Conservation (phyloP, 2,329 filamentous ascomycete species). For the Lasiodiplodia hormozganensis region DNA sequence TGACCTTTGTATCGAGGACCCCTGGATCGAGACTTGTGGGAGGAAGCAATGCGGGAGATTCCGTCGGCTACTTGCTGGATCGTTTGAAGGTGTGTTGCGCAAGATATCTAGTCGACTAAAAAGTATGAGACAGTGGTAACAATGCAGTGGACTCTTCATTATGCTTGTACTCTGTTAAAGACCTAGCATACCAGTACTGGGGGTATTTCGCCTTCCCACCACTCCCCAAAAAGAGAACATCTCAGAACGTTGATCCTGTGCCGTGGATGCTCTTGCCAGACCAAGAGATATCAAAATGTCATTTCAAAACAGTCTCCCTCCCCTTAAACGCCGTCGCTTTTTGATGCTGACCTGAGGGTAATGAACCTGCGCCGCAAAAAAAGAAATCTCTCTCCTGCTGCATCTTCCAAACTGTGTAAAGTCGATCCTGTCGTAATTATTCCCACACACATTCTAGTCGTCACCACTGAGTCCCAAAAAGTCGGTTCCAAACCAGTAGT, state of each 20-base stretch:
- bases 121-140: background rate
- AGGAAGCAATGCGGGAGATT: background rate
- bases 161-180: background rate
- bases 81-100: background rate
- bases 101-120: background rate
- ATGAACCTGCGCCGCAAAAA: conserved; percentile 9
- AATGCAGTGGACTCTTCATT: conserved; percentile 9
- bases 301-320: background rate
- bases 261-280: background rate
- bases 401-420: background rate
- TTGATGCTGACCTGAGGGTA: conserved; percentile 16
- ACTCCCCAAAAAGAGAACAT: background rate
- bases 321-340: conserved; percentile 23
- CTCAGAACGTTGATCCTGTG: background rate
- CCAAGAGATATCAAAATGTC: background rate
- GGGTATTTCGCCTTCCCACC: background rate
- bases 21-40: background rate
- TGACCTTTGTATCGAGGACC: background rate
- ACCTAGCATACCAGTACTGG: background rate
- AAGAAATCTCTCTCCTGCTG: background rate
- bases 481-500: conserved; percentile 64
- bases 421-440: background rate
- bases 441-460: conserved; percentile 36
- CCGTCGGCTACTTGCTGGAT: background rate
- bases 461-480: conserved; percentile 66